Evolutionary conservation across 1,284 basidiomycete species (phyloP), one percentile per base, ranked within the genome.

Genomic region (Cerioporus squamosus): DNA sequence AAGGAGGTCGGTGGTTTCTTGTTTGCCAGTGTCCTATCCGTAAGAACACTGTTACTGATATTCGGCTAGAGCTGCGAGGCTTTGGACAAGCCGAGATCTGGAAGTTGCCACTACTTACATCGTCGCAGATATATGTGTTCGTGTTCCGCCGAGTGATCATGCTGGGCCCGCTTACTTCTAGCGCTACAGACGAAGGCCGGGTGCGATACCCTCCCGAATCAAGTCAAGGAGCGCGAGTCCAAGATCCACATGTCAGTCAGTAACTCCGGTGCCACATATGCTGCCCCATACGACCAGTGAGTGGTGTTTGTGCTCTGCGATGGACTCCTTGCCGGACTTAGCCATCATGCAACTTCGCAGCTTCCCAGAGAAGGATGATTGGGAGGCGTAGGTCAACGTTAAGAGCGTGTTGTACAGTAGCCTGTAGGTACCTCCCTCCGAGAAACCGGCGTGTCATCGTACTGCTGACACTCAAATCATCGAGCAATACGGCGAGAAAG

Each of bases 321-420:
- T 42, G 40, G 14, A 1, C 5, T 10, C 26, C 1, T 22, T 42
- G 10, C n/a, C 20, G 20, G n/a, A 20, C 40, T 43, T 1, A 36
- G 15, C 2, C 15, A n/a, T n/a, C n/a, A 5, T 36, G 33, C 15
- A 1, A 5, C 40, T 8, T 22, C 22, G 20, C 45, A 75, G 74
- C 66, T 87, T 93, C 62, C 91, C 92, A 0, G 89, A 91, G 70
- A 83, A 84, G 61, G 86, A 84, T 60, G 93, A 94, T 1, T 95
- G 94, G 94, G 93, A 95, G 68, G 86, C 87, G 33, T 82, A 84
- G 17, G 80, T 93, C 49, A 94, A 94, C 66, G 81, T 93, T 48
- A 94, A 94, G 77, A 85, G 87, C 62, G 79, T 90, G 38, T 94
- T 91, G 67, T 94, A 92, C 73, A 78, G 90, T 91, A n/a, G n/a